These are phyloP conservation scores for Ammopiptanthus mongolicus DNA, from an alignment of 306 rosid species.

Conservation along the genomic window DNA sequence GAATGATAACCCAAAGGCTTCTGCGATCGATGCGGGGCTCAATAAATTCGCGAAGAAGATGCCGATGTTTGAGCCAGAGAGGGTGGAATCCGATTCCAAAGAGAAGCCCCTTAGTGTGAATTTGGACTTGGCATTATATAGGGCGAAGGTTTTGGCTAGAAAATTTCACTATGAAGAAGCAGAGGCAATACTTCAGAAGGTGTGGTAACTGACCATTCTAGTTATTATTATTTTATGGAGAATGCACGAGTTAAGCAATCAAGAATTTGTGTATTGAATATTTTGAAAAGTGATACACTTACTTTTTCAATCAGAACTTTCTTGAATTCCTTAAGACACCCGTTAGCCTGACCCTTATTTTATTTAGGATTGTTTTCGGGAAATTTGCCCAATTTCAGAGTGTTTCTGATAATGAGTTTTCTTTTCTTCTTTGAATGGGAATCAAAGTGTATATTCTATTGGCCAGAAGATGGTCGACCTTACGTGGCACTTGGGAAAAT, in stretches of 20 bases:
- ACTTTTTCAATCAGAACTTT: too few species aligned
- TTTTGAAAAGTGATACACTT: too few species aligned
- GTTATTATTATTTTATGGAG: neutral
- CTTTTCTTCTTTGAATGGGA: neutral
- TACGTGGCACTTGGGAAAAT: slow-evolving; percentile 81
- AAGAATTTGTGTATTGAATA: too few species aligned
- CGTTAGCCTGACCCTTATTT: too few species aligned
- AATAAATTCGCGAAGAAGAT: slow-evolving; percentile 68
- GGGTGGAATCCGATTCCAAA: slow-evolving; percentile 34
- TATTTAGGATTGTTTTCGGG: neutral
- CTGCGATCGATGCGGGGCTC: slow-evolving; percentile 49
- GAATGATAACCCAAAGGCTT: slow-evolving; percentile 10
- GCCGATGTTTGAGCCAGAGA: slow-evolving; percentile 73
- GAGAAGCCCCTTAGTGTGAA: slow-evolving; percentile 68
- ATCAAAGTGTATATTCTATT: slow-evolving; percentile 56
- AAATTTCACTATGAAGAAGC: slow-evolving; percentile 56
- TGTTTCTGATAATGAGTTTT: slow-evolving; percentile 12
- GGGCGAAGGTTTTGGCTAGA: slow-evolving; percentile 63
- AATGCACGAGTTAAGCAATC: too few species aligned
- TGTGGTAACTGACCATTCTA: neutral
- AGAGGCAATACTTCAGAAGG: slow-evolving; percentile 58
- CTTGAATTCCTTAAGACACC: too few species aligned
- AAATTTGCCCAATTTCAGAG: neutral
- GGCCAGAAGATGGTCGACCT: slow-evolving; percentile 95
- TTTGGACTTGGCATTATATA: slow-evolving; percentile 80